A percentile compares a stretch with the other conserved stretches of the same genome.
Evolutionary conservation across 805 yeast species (phyloP).

Genomic region (Wickerhamomyces bisporus): DNA sequence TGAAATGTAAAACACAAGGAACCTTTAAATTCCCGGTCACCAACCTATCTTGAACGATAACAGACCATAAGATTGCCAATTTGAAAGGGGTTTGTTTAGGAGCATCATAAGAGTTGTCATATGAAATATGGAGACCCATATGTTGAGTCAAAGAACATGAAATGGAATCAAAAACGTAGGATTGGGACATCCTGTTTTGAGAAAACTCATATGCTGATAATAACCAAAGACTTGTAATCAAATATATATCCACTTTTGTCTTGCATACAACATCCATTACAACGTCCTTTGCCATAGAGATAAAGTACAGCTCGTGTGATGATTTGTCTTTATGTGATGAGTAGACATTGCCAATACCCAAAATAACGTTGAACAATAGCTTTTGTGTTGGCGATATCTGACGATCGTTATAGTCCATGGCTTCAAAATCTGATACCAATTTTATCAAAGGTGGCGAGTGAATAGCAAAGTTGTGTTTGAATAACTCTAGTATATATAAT

Average conservation of each 20-base stretch:
- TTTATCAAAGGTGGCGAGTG: constrained; percentile 16
- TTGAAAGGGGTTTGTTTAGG: constrained; percentile 13
- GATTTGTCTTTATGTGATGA: constrained; percentile 14
- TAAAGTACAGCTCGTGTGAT: constrained; percentile 14
- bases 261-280: constrained; percentile 16
- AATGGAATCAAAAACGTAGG: constrained; percentile 27
- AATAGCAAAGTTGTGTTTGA: constrained; percentile 8
- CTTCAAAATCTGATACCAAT: constrained; percentile 9
- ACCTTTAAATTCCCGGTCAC: constrained; percentile 26
- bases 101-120: not conserved
- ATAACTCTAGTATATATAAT: constrained; percentile 3
- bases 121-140: constrained; percentile 13
- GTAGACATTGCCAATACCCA: constrained; percentile 23
- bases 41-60: constrained; percentile 28
- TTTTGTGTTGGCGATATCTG: constrained; percentile 18
- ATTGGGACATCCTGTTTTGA: constrained; percentile 25
- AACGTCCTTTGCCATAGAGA: constrained; percentile 23
- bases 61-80: constrained; percentile 26
- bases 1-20: constrained; percentile 30
- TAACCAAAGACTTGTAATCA: constrained; percentile 22
- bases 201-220: constrained; percentile 29
- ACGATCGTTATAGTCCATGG: constrained; percentile 16
- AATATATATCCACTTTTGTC: constrained; percentile 17
- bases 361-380: constrained; percentile 21
- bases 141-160: constrained; percentile 30